phyloP scores from a whole-genome alignment of 495 filamentous ascomycete genomes.

The Penicillium pulvis region DNA sequence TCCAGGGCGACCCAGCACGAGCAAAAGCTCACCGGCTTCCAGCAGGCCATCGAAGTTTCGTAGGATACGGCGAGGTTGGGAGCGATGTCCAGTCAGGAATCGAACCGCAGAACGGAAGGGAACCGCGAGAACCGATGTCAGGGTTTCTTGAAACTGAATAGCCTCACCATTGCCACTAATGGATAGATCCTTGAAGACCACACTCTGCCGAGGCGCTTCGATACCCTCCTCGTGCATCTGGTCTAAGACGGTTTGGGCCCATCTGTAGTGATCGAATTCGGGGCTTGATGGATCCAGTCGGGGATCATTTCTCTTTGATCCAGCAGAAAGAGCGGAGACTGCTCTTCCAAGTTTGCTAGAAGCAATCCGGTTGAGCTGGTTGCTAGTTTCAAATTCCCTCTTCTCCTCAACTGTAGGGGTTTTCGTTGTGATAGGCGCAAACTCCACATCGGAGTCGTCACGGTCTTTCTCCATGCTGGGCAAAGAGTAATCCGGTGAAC shows the following conservation, averaged over 20 bases:
- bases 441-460: slow-evolving; percentile 19
- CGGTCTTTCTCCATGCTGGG: background rate
- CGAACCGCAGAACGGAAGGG: slow-evolving; percentile 40
- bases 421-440: slow-evolving; percentile 22
- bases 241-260: slow-evolving; percentile 45
- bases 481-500: background rate
- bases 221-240: slow-evolving; percentile 40
- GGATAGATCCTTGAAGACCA: slow-evolving; percentile 49
- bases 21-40: slow-evolving; percentile 37
- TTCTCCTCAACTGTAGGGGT: slow-evolving; percentile 20
- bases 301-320: slow-evolving; percentile 36
- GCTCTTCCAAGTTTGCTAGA: slow-evolving; percentile 29
- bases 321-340: slow-evolving; percentile 15
- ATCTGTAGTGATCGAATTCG: slow-evolving; percentile 55
- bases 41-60: slow-evolving; percentile 39
- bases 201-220: slow-evolving; percentile 31
- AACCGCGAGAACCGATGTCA: slow-evolving; percentile 42
- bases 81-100: slow-evolving; percentile 28
- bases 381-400: slow-evolving; percentile 19
- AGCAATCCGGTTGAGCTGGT: slow-evolving; percentile 26
- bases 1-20: slow-evolving; percentile 46
- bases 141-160: slow-evolving; percentile 50
- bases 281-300: slow-evolving; percentile 51
- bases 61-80: slow-evolving; percentile 31
- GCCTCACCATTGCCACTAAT: slow-evolving; percentile 54